Base-by-base conservation (phyloP, 176 grass and related monocot genomes). In the Urochloa ruziziensis region DNA sequence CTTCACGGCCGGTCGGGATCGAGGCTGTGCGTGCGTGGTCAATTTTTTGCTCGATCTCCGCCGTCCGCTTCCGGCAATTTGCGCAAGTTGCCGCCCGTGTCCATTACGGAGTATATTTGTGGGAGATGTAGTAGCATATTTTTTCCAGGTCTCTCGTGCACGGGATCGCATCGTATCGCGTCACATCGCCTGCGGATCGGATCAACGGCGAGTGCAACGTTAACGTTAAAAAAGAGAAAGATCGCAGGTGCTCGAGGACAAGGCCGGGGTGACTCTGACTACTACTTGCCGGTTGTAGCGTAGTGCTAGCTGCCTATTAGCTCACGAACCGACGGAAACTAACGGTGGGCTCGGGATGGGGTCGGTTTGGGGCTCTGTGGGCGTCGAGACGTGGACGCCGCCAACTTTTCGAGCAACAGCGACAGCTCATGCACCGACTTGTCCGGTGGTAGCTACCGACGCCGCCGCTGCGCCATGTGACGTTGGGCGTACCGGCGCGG, bases 181-280 rank as follows among this genome's bases (percentile, higher is more conserved):
- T 30, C 40, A 21, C 76, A 21, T 54, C 36, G 52, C 51, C 83
- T n/a, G 58, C 35, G 58, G 82, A 86, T 58, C 84, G 37, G n/a
- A 65, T 37, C 44, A 13, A 82, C 85, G 78, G 21, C 5, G 60
- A 58, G 46, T 19, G 43, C 77, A 66, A 21, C 14, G 19, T 47
- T 47, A 8, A 1, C 29, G 56, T 4, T 39, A 12, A 25, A 21
- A 25, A 5, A 44, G 3, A 25, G 17, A 48, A 63, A 37, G 10
- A 47, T 2, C 5, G 60, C 61, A 6, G 62, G 24, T 44, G 73
- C 36, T 40, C 21, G 65, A 62, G 32, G 47, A 61, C 65, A 10
- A 48, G 52, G 10, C 4, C 19, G 48, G n/a, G 17, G 4, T 21
- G 17, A n/a, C 5, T 0, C 37, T 4, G 37, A n/a, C n/a, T n/a